Percentiles rank a stretch among this genome's conserved stretches.
phyloP scores from a whole-genome alignment of 192 early-diverging fungal species.

The Funneliformis geosporum region DNA sequence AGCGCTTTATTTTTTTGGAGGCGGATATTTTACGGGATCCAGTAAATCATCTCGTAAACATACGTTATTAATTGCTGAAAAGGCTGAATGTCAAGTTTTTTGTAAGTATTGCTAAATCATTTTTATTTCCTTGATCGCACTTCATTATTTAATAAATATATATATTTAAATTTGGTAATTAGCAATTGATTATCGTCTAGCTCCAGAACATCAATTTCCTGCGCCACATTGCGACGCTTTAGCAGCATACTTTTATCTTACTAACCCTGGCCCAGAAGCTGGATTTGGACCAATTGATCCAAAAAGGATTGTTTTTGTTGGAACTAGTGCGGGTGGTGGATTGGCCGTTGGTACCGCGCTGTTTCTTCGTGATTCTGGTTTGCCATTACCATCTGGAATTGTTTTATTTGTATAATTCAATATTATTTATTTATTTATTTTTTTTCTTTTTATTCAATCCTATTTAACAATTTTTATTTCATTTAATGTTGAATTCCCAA shows the following conservation, averaged over 20 bases:
- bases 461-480: not conserved
- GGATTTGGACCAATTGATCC: conserved; percentile 43
- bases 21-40: too few relatives aligned
- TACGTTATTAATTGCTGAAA: too few relatives aligned
- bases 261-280: conserved; percentile 30
- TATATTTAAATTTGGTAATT: not conserved
- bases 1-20: too few relatives aligned
- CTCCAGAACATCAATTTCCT: conserved; percentile 80
- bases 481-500: not conserved
- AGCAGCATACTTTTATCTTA: conserved; percentile 66
- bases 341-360: conserved; percentile 53
- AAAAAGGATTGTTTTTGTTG: conserved; percentile 59
- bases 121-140: not conserved
- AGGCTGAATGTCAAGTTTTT: too few relatives aligned
- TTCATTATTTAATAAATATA: not conserved
- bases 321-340: conserved; percentile 68
- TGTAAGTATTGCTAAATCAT: too few relatives aligned
- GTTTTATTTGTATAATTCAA: not conserved
- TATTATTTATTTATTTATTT: not conserved
- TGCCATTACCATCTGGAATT: not conserved
- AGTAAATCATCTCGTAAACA: too few relatives aligned
- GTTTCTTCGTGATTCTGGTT: conserved; percentile 52
- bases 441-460: not conserved
- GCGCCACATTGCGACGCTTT: conserved; percentile 77
- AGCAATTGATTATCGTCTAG: conserved; percentile 73